Evolutionary conservation across 2,329 filamentous ascomycete genomes (phyloP), one percentile per base, ranked within the genome.

Genomic region (Fusarium haematococcum): DNA sequence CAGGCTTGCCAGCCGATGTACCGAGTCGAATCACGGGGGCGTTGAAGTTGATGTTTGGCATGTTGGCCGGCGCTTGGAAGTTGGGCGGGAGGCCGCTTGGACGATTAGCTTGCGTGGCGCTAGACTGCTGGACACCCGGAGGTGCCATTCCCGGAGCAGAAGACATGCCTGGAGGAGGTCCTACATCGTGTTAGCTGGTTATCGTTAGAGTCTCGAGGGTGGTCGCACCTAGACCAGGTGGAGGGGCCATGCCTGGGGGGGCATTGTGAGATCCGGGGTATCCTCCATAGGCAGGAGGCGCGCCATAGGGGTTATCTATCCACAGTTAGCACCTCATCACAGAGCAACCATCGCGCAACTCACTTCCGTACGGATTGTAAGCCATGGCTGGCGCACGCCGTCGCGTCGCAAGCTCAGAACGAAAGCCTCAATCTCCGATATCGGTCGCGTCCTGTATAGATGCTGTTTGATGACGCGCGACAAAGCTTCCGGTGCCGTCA

Each of bases 11-110:
- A 4, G 91, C 90, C 5, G 92, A 90, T 14, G 95, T 96, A 48
- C 96, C 97, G 54, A 99, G 89, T 65, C 97, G 94, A 80, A 99
- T 98, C 69, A 98, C 95, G 66, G 96, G 95, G 39, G 97, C 97
- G 80, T 94, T 97, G 87, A 98, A 98, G 86, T 99, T 98, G 87
- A 99, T 98, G 82, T 97, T 97, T 61, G 96, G 95, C 89, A 98
- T 94, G 81, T 97, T 98, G 60, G 94, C 88, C 11, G 96, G 95
- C 58, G 95, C 91, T 86, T 97, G 94, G 84, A 98, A 98, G 83
- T 91, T 94, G 68, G 92, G 87, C 71, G 94, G 95, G 74, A 97
- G 91, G 79, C 91, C 92, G 83, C 90, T 94, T 82, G 94, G 94
- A 87, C 94, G 92, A 86, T 92, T 94, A 85, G 93, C 90, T 86